These are phyloP conservation scores for Xylaria sp. DNA, from an alignment of 2,329 filamentous ascomycete species.

Conservation along the genomic window DNA sequence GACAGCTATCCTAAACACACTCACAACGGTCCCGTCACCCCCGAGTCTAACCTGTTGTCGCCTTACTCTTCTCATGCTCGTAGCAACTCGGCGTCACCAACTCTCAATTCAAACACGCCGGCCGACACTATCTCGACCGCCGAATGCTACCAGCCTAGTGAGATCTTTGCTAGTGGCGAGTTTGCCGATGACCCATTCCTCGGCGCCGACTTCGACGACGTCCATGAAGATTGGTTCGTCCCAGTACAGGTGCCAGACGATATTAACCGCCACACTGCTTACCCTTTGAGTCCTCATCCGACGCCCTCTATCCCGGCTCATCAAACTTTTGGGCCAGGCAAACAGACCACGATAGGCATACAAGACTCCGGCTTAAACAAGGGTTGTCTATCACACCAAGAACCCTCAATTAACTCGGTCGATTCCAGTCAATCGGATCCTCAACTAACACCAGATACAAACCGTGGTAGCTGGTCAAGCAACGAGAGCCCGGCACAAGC, in stretches of 20 bases:
- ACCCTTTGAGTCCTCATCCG: slow-evolving; percentile 63
- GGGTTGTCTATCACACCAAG: slow-evolving; percentile 55
- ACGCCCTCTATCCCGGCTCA: slow-evolving; percentile 60
- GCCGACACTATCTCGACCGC: slow-evolving; percentile 60
- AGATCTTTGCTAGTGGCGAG: slow-evolving; percentile 54
- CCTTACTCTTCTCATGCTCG: slow-evolving; percentile 56
- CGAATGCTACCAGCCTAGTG: slow-evolving; percentile 61
- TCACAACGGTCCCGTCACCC: slow-evolving; percentile 48
- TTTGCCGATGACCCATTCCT: slow-evolving; percentile 61
- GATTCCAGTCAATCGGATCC: slow-evolving; percentile 47
- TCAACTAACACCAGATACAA: slow-evolving; percentile 62
- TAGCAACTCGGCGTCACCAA: slow-evolving; percentile 55
- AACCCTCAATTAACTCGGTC: slow-evolving; percentile 47
- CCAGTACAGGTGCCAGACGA: slow-evolving; percentile 25
- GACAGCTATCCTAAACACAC: slow-evolving; percentile 41
- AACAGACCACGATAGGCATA: slow-evolving; percentile 15
- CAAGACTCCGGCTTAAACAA: slow-evolving; percentile 53
- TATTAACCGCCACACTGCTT: slow-evolving; percentile 40
- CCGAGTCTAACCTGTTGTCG: slow-evolving; percentile 55
- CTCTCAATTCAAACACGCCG: slow-evolving; percentile 56
- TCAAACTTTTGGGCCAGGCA: slow-evolving; percentile 49
- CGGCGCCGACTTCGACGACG: slow-evolving; percentile 58
- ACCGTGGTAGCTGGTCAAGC: slow-evolving; percentile 60
- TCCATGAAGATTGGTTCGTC: slow-evolving; percentile 34
- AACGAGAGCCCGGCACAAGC: slow-evolving; percentile 58